Conservation (phyloP, 352 stramenopile genomes). For the Thraustochytrium striatum region DNA sequence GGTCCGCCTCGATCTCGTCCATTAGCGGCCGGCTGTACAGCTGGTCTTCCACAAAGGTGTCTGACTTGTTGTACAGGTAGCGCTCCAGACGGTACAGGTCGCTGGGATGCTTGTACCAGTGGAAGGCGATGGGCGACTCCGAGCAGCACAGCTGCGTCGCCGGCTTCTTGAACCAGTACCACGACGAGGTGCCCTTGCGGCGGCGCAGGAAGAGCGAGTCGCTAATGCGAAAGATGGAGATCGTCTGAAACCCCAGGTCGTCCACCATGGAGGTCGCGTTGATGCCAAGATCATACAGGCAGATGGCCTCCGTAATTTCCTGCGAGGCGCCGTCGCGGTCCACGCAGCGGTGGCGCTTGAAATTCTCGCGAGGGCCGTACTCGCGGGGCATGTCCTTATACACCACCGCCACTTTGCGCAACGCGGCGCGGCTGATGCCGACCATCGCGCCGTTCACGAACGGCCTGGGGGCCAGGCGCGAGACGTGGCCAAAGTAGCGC, state of each 20-base stretch:
- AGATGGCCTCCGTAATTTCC: conserved; percentile 39
- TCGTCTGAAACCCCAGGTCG: neutral
- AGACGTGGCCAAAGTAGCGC: conserved; percentile 48
- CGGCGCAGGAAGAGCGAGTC: conserved; percentile 27
- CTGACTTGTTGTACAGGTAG: conserved; percentile 6
- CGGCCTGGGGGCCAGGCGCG: neutral
- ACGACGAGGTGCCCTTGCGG: neutral
- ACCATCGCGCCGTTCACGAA: conserved; percentile 46
- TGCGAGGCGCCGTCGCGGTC: conserved; percentile 45
- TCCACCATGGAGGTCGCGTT: neutral
- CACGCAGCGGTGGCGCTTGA: conserved; percentile 11
- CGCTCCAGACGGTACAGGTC: conserved; percentile 3
- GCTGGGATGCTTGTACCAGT: conserved; percentile 37
- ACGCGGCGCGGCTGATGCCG: conserved; percentile 4
- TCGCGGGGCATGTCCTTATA: conserved; percentile 42
- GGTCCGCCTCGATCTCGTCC: conserved; percentile 16
- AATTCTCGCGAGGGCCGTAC: conserved; percentile 39
- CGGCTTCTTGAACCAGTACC: conserved; percentile 47
- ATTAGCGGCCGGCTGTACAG: neutral
- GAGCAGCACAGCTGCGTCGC: conserved; percentile 18
- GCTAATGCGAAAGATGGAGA: conserved; percentile 30
- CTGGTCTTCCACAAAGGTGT: neutral
- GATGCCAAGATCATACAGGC: conserved; percentile 24
- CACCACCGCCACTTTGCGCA: conserved; percentile 6
- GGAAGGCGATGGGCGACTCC: conserved; percentile 28